Conservation (phyloP, 1,284 basidiomycete species). For the Apiotrichum gamsii region DNA sequence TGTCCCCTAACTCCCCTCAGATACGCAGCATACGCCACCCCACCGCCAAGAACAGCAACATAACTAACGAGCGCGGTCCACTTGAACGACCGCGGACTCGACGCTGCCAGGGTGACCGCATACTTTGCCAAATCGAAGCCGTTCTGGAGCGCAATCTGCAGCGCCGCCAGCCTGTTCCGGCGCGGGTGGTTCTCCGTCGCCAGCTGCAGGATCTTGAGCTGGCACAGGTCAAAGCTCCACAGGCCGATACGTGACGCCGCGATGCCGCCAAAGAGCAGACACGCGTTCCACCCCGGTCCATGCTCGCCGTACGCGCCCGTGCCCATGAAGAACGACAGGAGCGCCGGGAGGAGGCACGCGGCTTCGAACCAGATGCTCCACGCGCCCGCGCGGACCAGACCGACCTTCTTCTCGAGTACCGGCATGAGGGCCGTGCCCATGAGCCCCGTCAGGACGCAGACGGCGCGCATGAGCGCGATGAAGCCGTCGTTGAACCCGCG, state of each 20-base stretch:
- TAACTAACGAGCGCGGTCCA: conserved; percentile 47
- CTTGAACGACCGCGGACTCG: conserved; percentile 34
- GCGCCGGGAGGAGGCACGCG: conserved; percentile 36
- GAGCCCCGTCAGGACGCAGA: conserved; percentile 49
- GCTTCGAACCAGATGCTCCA: conserved; percentile 49
- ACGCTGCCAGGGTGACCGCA: conserved; percentile 27
- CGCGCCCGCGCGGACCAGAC: conserved; percentile 49
- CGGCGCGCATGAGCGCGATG: conserved; percentile 48
- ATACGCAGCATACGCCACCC: conserved; percentile 30
- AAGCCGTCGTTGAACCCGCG: conserved; percentile 43
- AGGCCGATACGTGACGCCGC: conserved; percentile 43
- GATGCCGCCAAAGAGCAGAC: conserved; percentile 35
- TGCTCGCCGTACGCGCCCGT: conserved; percentile 31
- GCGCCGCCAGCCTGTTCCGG: conserved; percentile 43
- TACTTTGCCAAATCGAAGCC: conserved; percentile 46
- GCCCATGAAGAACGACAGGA: conserved; percentile 31
- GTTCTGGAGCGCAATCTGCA: conserved; percentile 48
- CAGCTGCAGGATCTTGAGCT: conserved; percentile 47
- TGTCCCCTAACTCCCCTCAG: conserved; percentile 35
- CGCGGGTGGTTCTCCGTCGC: conserved; percentile 43
- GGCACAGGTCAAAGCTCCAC: conserved; percentile 51
- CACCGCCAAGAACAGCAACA: conserved; percentile 33
- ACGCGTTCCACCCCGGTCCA: conserved; percentile 30
- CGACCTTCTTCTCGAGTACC: conserved; percentile 43
- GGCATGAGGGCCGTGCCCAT: conserved; percentile 51